phyloP scores from a whole-genome alignment of 208 protist species.

The Crithidia expoeki region DNA sequence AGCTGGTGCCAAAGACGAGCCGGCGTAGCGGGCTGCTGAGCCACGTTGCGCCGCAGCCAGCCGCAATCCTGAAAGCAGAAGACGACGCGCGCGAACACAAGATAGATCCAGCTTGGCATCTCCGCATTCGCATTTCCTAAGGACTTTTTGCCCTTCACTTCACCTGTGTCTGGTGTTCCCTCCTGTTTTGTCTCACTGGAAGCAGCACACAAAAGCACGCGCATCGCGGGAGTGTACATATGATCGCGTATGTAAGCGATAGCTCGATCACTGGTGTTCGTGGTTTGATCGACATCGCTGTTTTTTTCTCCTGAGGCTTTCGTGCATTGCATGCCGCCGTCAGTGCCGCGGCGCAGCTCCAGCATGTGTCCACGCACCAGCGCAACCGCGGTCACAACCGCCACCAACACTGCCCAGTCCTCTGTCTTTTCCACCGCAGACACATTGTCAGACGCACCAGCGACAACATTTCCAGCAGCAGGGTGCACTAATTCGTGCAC shows the following conservation, averaged over 20 bases:
- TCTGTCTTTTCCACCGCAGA: slow-evolving; percentile 4
- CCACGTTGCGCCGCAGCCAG: slow-evolving; percentile 19
- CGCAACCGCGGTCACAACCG: slow-evolving; percentile 21
- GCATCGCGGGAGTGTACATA: slow-evolving; percentile 15
- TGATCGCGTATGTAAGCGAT: slow-evolving; percentile 19
- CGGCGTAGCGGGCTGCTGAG: slow-evolving; percentile 36
- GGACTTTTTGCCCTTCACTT: background rate
- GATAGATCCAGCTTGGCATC: slow-evolving; percentile 10
- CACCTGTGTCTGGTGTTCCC: no score
- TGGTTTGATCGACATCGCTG: no score
- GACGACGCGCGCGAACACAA: slow-evolving; percentile 36
- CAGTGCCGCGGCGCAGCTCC: slow-evolving; percentile 17
- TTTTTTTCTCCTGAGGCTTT: background rate
- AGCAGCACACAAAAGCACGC: background rate
- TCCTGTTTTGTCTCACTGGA: background rate
- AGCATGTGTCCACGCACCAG: slow-evolving; percentile 13
- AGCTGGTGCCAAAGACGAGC: slow-evolving; percentile 48
- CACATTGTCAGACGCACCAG: background rate
- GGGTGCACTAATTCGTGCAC: background rate
- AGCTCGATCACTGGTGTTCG: background rate
- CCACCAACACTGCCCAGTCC: slow-evolving; percentile 32
- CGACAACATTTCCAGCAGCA: background rate
- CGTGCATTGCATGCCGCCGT: background rate
- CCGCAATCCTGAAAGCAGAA: slow-evolving; percentile 38
- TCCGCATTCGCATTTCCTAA: background rate